Evolutionary conservation across 805 yeast genomes (phyloP).

Genomic region (Kodamaea kakaduensis): DNA sequence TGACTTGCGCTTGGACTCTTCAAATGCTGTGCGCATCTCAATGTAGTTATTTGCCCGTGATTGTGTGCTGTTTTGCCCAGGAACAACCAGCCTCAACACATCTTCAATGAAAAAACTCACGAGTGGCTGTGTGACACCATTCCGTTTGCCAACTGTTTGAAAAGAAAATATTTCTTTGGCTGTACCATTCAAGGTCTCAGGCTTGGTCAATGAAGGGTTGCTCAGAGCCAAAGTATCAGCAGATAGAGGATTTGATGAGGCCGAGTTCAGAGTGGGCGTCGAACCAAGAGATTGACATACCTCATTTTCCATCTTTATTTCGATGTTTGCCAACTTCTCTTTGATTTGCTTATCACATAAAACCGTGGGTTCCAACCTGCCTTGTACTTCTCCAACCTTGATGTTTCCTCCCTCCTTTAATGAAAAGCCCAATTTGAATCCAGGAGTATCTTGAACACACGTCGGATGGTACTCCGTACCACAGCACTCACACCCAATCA

Average conservation of each 20-base stretch:
- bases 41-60: slow-evolving; percentile 29
- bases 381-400: slow-evolving; percentile 26
- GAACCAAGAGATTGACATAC: too few species aligned
- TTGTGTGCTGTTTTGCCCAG: slow-evolving; percentile 28
- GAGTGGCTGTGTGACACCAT: slow-evolving; percentile 31
- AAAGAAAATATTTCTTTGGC: too few species aligned
- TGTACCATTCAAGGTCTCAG: too few species aligned
- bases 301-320: too few species aligned
- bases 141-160: slow-evolving; percentile 28
- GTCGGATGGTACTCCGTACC: slow-evolving; percentile 42
- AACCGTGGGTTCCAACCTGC: slow-evolving; percentile 44
- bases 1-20: slow-evolving; percentile 11
- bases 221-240: too few species aligned
- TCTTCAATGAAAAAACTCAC: slow-evolving; percentile 40
- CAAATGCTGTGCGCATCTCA: slow-evolving; percentile 16
- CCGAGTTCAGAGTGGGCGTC: too few species aligned
- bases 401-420: slow-evolving; percentile 25
- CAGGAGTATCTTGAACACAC: slow-evolving; percentile 51
- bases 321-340: too few species aligned
- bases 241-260: too few species aligned
- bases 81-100: slow-evolving; percentile 14
- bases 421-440: slow-evolving; percentile 53
- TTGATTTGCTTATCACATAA: too few species aligned
- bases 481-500: slow-evolving; percentile 47
- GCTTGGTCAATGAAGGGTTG: too few species aligned